Evolutionary conservation across 257 asterid species (phyloP).

Genomic region (Henckelia pumila): DNA sequence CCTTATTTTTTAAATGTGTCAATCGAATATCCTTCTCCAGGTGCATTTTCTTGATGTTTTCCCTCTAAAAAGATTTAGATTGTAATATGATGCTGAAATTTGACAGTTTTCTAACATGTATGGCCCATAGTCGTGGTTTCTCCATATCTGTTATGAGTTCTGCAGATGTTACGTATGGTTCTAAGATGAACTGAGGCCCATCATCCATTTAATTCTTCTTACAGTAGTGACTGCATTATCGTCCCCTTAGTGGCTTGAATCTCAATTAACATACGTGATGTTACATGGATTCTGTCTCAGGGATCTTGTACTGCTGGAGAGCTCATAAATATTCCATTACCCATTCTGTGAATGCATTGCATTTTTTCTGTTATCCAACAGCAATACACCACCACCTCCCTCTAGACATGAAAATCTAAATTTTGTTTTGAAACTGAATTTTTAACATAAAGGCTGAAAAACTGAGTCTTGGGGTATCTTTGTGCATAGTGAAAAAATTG

Average conservation of each 20-base stretch:
- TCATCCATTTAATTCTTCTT: neutral
- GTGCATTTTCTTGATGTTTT: neutral
- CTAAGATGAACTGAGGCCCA: neutral
- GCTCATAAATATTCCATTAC: neutral
- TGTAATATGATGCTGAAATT: neutral
- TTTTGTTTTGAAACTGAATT: neutral
- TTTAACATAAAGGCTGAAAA: neutral
- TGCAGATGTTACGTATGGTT: neutral
- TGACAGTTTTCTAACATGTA: neutral
- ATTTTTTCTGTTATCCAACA: no score
- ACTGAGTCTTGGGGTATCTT: neutral
- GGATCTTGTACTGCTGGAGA: neutral
- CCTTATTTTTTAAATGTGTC: no score
- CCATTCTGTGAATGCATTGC: neutral
- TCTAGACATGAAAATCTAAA: neutral
- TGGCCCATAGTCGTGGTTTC: neutral
- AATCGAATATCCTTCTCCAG: neutral
- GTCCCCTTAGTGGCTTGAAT: neutral
- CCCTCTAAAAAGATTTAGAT: neutral
- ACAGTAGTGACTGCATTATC: neutral
- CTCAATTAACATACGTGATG: neutral
- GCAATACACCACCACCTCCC: neutral
- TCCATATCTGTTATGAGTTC: neutral
- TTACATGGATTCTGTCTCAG: neutral
- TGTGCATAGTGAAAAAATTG: neutral